A percentile compares a stretch with the other conserved stretches of the same genome.
Conservation (phyloP, 768 basidiomycete species). For the Leccinum longicurvipes region DNA sequence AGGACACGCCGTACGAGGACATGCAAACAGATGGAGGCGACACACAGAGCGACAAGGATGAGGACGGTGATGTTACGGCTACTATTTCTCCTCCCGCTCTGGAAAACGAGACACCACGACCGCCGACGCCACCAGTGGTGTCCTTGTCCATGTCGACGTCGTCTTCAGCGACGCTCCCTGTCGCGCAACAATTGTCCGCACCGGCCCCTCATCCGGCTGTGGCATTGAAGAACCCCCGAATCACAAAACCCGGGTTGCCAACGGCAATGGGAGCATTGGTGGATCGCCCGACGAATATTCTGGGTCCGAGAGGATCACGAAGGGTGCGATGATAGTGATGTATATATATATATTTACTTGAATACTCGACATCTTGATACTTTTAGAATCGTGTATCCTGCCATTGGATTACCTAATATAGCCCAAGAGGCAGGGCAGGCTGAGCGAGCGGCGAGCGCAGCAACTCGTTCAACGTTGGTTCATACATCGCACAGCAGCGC, state of each 20-base stretch:
- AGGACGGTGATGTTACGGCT: constrained; percentile 19
- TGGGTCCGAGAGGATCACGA: constrained; percentile 33
- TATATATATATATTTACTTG: background rate
- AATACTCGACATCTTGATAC: background rate
- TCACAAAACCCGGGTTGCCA: constrained; percentile 21
- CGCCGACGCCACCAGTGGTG: constrained; percentile 22
- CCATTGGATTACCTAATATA: constrained; percentile 24
- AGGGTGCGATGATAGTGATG: constrained; percentile 20
- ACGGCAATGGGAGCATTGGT: constrained; percentile 26
- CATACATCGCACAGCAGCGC: constrained; percentile 4
- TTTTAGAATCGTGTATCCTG: background rate
- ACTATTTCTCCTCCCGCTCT: constrained; percentile 11
- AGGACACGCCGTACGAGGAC: constrained; percentile 15
- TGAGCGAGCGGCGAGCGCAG: constrained; percentile 6
- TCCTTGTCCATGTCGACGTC: constrained; percentile 39
- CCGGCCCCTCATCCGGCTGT: constrained; percentile 3
- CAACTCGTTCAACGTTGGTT: background rate
- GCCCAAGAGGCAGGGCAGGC: background rate
- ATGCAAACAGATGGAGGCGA: constrained; percentile 23
- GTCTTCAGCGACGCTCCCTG: constrained; percentile 33
- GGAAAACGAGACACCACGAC: constrained; percentile 10
- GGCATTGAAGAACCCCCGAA: constrained; percentile 21
- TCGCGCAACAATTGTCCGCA: constrained; percentile 11
- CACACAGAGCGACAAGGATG: constrained; percentile 9
- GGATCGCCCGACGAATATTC: constrained; percentile 34